Evolutionary conservation across 495 filamentous ascomycete species (phyloP).

Genomic region (Penicillium nucicola): DNA sequence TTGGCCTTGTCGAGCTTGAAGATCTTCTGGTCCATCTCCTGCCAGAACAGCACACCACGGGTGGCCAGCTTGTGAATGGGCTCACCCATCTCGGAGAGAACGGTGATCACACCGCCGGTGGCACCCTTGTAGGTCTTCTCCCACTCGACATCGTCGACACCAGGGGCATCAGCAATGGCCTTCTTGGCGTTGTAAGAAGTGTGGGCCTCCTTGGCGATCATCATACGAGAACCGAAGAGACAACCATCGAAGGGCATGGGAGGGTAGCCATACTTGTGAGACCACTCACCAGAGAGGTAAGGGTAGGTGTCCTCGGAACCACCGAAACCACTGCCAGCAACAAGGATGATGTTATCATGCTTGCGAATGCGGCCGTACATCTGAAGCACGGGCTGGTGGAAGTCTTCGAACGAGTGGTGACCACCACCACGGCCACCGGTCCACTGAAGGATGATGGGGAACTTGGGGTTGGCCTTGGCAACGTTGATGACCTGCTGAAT

Average conservation of each 20-base stretch:
- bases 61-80: conserved; percentile 98
- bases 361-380: conserved; percentile 44
- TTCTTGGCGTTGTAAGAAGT: conserved; percentile 92
- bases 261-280: conserved; percentile 34
- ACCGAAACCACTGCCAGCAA: conserved; percentile 50
- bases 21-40: conserved; percentile 96
- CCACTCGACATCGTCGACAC: conserved; percentile 86
- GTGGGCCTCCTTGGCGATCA: conserved; percentile 69
- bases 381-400: conserved; percentile 44
- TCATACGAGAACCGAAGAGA: conserved; percentile 47
- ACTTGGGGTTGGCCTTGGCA: conserved; percentile 41
- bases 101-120: conserved; percentile 93
- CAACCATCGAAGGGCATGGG: conserved; percentile 50
- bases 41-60: conserved; percentile 91
- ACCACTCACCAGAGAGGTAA: conserved; percentile 47
- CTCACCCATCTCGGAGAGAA: conserved; percentile 97
- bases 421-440: conserved; percentile 50
- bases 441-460: conserved; percentile 50
- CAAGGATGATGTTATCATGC: conserved; percentile 43
- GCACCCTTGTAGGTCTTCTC: conserved; percentile 94
- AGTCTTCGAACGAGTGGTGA: conserved; percentile 52
- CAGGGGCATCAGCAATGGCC: conserved; percentile 87
- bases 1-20: conserved; percentile 96
- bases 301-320: conserved; percentile 44
- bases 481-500: conserved; percentile 48